Conservation (phyloP, 805 yeast species). For the Sugiyamaella smithiae region DNA sequence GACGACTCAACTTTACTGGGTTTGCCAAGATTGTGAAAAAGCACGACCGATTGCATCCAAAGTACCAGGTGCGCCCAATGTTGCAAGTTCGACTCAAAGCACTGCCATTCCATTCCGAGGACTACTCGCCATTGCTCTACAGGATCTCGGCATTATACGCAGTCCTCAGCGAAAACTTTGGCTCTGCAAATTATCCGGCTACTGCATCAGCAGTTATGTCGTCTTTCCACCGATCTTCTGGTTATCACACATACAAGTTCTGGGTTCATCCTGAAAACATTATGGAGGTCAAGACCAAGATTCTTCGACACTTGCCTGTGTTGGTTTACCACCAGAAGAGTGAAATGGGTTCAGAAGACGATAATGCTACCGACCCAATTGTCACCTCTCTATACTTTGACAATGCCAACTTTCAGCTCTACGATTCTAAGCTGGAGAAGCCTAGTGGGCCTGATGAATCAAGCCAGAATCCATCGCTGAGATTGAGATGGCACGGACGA, state of each 20-base stretch:
- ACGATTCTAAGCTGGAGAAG: slow-evolving; percentile 70
- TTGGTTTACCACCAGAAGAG: slow-evolving; percentile 63
- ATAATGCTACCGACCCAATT: slow-evolving; percentile 59
- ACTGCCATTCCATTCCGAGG: slow-evolving; percentile 91
- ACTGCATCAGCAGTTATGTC: slow-evolving; percentile 36
- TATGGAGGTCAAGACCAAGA: slow-evolving; percentile 96
- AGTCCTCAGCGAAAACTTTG: slow-evolving; percentile 71
- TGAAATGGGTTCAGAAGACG: slow-evolving; percentile 40
- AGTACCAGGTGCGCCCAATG: slow-evolving; percentile 86
- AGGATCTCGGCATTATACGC: slow-evolving; percentile 75
- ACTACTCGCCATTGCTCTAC: slow-evolving; percentile 85
- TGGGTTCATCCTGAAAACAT: slow-evolving; percentile 97
- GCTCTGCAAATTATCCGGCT: slow-evolving; percentile 34
- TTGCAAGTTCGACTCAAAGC: slow-evolving; percentile 82
- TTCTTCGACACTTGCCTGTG: slow-evolving; percentile 89
- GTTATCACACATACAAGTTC: slow-evolving; percentile 64
- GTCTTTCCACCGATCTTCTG: slow-evolving; percentile 36
- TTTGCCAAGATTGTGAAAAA: slow-evolving; percentile 92
- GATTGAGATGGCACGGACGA: slow-evolving; percentile 90
- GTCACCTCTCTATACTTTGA: slow-evolving; percentile 88
- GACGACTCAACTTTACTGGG: slow-evolving; percentile 91
- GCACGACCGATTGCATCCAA: slow-evolving; percentile 87
- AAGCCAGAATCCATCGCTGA: slow-evolving; percentile 57
- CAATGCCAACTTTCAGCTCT: slow-evolving; percentile 74
- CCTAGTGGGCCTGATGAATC: not conserved